These are phyloP conservation scores for Huntiella abstrusa DNA, from an alignment of 2,329 filamentous ascomycete species.

Conservation along the genomic window DNA sequence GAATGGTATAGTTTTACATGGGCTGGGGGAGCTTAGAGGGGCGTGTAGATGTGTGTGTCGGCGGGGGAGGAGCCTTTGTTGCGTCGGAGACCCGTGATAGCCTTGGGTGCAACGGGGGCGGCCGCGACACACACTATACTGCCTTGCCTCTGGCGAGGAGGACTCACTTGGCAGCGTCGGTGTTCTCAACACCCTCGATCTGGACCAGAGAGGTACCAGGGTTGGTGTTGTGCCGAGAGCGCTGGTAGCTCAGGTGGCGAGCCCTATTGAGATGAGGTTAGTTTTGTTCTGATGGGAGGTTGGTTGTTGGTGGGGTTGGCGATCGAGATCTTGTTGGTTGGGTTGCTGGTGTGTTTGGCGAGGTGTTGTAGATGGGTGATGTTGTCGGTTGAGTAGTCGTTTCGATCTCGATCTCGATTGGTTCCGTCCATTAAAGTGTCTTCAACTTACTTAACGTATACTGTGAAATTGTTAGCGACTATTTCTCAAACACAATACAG, in stretches of 20 bases:
- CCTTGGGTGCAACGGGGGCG: too few relatives aligned
- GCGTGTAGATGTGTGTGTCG: not conserved
- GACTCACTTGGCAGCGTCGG: slow-evolving; percentile 67
- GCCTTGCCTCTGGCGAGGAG: not conserved
- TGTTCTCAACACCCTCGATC: slow-evolving; percentile 94
- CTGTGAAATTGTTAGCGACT: slow-evolving; percentile 22
- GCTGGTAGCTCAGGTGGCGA: slow-evolving; percentile 96
- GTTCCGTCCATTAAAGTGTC: not conserved
- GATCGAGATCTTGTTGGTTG: not conserved
- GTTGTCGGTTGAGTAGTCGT: not conserved
- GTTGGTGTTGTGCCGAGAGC: slow-evolving; percentile 80
- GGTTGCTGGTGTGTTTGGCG: not conserved
- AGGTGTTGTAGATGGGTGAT: not conserved
- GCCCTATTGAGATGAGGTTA: slow-evolving; percentile 38
- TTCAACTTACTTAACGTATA: slow-evolving; percentile 73
- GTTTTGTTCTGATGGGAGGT: not conserved
- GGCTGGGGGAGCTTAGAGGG: not conserved
- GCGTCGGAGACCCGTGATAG: too few relatives aligned
- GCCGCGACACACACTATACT: too few relatives aligned
- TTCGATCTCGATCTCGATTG: not conserved
- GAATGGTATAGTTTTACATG: not conserved
- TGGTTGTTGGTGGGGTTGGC: slow-evolving; percentile 3
- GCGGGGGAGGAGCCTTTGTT: not conserved
- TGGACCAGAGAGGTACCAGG: slow-evolving; percentile 87
- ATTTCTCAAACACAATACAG: too few relatives aligned